Conservation (phyloP, 257 asterid genomes). For the Jacaranda mimosifolia region DNA sequence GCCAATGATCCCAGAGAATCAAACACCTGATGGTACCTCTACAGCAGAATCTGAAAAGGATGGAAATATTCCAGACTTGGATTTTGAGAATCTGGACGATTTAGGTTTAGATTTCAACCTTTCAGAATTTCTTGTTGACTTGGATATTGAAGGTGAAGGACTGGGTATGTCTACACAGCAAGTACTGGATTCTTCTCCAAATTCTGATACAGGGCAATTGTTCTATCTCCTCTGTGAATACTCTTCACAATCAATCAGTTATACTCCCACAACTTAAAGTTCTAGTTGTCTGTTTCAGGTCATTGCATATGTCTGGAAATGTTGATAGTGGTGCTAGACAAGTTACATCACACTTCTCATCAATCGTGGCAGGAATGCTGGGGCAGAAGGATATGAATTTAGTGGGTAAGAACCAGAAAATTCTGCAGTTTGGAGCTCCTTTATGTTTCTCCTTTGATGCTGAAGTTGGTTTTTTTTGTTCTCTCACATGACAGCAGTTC, state of each 20-base stretch:
- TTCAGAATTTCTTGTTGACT: slow-evolving; percentile 26
- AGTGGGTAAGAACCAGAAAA: slow-evolving; percentile 44
- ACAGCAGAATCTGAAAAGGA: too few species aligned
- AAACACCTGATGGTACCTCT: too few species aligned
- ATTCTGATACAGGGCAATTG: slow-evolving; percentile 28
- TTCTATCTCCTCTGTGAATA: slow-evolving; percentile 1
- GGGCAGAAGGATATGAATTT: slow-evolving; percentile 46
- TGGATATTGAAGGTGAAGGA: slow-evolving; percentile 30
- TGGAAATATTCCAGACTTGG: too few species aligned
- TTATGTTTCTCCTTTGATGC: background rate
- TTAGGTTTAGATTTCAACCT: too few species aligned
- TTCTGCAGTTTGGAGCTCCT: background rate
- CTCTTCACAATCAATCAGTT: background rate
- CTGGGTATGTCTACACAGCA: slow-evolving; percentile 22
- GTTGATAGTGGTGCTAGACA: slow-evolving; percentile 39
- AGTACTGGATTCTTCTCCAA: slow-evolving; percentile 35
- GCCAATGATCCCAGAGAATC: too few species aligned
- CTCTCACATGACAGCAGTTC: slow-evolving; percentile 39
- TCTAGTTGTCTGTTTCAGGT: slow-evolving; percentile 39
- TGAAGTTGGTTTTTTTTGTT: slow-evolving; percentile 14
- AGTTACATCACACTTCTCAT: slow-evolving; percentile 45
- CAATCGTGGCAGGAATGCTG: slow-evolving; percentile 46
- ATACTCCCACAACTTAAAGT: background rate
- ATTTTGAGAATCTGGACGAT: too few species aligned
- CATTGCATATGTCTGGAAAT: slow-evolving; percentile 40